Base-by-base conservation (phyloP, 805 yeast species). In the Candida yuanshanica region DNA sequence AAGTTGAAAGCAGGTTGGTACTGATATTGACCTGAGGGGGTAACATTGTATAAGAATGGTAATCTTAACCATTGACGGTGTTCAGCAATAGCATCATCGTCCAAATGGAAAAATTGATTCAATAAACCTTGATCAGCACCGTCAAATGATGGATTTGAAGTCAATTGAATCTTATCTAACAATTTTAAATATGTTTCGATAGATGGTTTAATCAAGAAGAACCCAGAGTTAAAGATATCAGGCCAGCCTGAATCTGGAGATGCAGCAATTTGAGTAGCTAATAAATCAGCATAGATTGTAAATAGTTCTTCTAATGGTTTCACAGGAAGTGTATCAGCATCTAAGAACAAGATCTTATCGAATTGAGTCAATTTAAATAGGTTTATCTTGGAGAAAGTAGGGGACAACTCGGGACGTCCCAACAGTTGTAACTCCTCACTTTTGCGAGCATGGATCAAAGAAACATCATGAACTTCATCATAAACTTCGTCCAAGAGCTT, bases 51-150 rank as follows among this genome's bases (percentile, higher is more conserved):
- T 35, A 77, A 51, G 52, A 90, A 91, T 2, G 97, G 90, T 36
- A 93, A 63, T 36, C 77, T 71, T 24, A 69, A 60, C 96, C 97
- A 90, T 16, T 59, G 32, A 40, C 46, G 26, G 36, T 38, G 17
- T 6, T 22, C 29, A 2, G 37, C 10, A 6, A 21, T 33, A 16
- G 31, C 17, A 23, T 20, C 17, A 2, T 37, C 5, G 42, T 55
- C 53, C 11, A 49, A 39, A 33, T 42, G 54, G 48, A 83, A 85
- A 55, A 70, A 81, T 52, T 82, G 81, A 59, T 88, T 87, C 49
- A 87, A 66, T 33, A 87, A 65, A 3, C 96, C 96, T 61, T 87
- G 96, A 60, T 87, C 96, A 2, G 95, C 93, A 31, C 95, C 95
- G 58, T 87, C 96, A 53, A 87, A 86, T 0, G 77, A 64, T 3